These are phyloP conservation scores for Calocera viscosa DNA, from an alignment of 768 basidiomycete genomes.

Conservation along the genomic window DNA sequence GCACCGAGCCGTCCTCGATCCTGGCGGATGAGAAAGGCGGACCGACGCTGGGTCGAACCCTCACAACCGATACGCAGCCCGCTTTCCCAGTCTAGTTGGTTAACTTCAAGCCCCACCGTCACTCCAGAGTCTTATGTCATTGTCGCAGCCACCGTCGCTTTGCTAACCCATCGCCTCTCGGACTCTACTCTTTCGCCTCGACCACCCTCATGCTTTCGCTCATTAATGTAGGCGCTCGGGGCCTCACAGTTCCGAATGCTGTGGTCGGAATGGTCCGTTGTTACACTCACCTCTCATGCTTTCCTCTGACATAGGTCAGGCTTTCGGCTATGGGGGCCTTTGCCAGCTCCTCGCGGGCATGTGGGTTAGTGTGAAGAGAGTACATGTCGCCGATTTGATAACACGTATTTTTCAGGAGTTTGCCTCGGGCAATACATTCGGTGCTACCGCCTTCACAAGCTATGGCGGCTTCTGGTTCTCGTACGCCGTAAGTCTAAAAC, in stretches of 20 bases:
- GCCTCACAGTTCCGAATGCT: not conserved
- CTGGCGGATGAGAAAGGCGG: not conserved
- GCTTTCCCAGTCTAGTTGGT: not conserved
- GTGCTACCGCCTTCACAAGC: constrained; percentile 17
- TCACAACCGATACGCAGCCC: not conserved
- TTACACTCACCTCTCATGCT: too few relatives aligned
- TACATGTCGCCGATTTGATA: too few relatives aligned
- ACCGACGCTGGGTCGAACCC: not conserved
- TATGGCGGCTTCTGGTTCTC: constrained; percentile 7
- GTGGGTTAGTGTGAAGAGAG: too few relatives aligned
- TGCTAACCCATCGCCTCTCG: not conserved
- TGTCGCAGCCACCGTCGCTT: not conserved
- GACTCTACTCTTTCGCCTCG: not conserved
- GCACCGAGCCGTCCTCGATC: not conserved
- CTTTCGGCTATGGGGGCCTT: constrained; percentile 15
- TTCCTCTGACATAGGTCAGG: too few relatives aligned
- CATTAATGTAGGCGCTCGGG: not conserved
- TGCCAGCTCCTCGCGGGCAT: constrained; percentile 20
- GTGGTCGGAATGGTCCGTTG: not conserved
- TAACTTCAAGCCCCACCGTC: not conserved
- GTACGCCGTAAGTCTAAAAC: not conserved
- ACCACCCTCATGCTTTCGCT: constrained; percentile 1
- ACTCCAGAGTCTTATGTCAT: not conserved
- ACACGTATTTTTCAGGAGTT: too few relatives aligned
- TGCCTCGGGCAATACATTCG: constrained; percentile 30